Conservation (phyloP, 768 basidiomycete species). For the Mrakia frigida region DNA sequence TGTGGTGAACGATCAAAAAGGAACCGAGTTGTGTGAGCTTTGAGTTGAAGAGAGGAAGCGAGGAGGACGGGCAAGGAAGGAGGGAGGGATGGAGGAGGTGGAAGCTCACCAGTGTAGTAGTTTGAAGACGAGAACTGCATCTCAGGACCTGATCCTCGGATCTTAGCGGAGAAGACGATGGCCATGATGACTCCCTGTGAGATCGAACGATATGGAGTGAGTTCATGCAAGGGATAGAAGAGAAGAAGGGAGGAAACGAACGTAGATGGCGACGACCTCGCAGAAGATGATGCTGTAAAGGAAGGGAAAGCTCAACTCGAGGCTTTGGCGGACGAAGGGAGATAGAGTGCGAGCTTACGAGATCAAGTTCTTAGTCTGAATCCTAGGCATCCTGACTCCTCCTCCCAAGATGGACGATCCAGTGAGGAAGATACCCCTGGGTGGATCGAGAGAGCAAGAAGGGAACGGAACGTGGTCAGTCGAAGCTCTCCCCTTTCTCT, state of each 20-base stretch:
- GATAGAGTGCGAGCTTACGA: conserved; percentile 53
- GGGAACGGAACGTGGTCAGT: not conserved
- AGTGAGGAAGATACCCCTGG: conserved; percentile 95
- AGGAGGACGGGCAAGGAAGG: not conserved
- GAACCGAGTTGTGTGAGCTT: not conserved
- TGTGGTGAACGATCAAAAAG: conserved; percentile 39
- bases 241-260: conserved; percentile 30
- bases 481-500: not conserved
- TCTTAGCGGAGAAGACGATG: conserved; percentile 87
- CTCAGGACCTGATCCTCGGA: conserved; percentile 53
- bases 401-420: conserved; percentile 95
- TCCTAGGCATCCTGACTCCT: conserved; percentile 86
- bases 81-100: not conserved
- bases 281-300: conserved; percentile 95
- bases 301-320: not conserved
- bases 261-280: conserved; percentile 98
- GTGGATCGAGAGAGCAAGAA: not conserved
- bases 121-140: conserved; percentile 75
- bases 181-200: conserved; percentile 62
- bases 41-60: not conserved
- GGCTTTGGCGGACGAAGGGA: not conserved
- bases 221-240: too few species aligned
- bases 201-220: too few species aligned
- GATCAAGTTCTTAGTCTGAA: conserved; percentile 95
- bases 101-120: conserved; percentile 74